Percentiles rank a stretch among this genome's conserved stretches.
Conservation (phyloP, 2,329 filamentous ascomycete genomes). For the Capronia epimyces region DNA sequence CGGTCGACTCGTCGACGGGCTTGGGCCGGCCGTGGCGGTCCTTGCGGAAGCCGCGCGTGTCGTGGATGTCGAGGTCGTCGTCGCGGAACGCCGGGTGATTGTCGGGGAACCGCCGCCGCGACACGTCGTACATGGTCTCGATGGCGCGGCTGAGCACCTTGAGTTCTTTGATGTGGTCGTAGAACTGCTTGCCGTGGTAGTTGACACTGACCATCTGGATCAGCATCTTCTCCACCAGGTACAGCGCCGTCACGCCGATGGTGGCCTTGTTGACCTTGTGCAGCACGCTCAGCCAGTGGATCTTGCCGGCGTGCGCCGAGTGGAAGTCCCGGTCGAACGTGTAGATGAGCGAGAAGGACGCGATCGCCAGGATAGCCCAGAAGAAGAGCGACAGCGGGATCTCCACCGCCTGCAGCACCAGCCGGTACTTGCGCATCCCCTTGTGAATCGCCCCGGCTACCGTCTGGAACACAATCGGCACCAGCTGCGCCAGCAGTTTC, state of each 20-base stretch:
- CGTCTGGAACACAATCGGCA: conserved; percentile 17
- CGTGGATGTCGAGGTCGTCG: conserved; percentile 20
- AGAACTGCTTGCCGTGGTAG: conserved; percentile 21
- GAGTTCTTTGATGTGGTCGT: conserved; percentile 21
- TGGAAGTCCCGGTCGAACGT: conserved; percentile 16
- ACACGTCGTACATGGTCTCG: conserved; percentile 21
- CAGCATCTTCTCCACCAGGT: conserved; percentile 29
- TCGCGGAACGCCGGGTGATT: conserved; percentile 11
- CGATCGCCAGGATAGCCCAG: conserved; percentile 16
- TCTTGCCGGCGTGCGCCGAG: conserved; percentile 10
- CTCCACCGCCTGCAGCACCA: conserved; percentile 18
- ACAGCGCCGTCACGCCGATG: conserved; percentile 33
- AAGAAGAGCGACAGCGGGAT: conserved; percentile 21
- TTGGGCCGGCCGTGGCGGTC: conserved; percentile 9
- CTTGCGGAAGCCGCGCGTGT: conserved; percentile 15
- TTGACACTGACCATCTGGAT: conserved; percentile 21
- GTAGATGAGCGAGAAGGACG: conserved; percentile 14
- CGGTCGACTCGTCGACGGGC: conserved; percentile 8
- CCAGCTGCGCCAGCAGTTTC: conserved; percentile 15
- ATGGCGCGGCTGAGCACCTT: conserved; percentile 16
- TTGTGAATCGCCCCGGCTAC: conserved; percentile 14
- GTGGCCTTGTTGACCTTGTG: conserved; percentile 20
- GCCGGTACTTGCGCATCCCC: conserved; percentile 17
- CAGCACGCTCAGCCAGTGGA: conserved; percentile 15
- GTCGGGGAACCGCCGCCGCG: conserved; percentile 11